phyloP scores from a whole-genome alignment of 495 filamentous ascomycete species.

The Cladorrhinum samala region DNA sequence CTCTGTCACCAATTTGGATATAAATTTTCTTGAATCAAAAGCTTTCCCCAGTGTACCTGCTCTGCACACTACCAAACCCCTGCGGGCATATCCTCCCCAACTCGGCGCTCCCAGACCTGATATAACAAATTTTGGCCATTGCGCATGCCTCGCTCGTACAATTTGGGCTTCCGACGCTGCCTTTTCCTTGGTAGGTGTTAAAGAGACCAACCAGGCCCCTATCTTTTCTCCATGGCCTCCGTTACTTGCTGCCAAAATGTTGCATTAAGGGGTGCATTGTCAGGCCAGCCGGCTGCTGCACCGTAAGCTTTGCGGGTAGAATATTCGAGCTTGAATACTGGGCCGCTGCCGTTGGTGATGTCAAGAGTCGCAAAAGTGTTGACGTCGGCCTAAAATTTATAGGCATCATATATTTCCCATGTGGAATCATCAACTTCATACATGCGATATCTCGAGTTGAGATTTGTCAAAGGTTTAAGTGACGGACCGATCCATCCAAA shows the following conservation, averaged over 20 bases:
- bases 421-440: conserved; percentile 51
- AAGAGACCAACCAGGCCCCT: conserved; percentile 40
- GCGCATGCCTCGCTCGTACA: conserved; percentile 47
- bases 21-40: too few species aligned
- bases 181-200: conserved; percentile 51
- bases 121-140: conserved; percentile 55
- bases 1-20: too few species aligned
- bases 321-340: conserved; percentile 48
- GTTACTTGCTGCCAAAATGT: conserved; percentile 56
- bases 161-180: conserved; percentile 43
- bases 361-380: conserved; percentile 34
- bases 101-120: conserved; percentile 49
- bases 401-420: conserved; percentile 48
- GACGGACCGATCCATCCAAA: conserved; percentile 48
- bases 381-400: conserved; percentile 49
- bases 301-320: conserved; percentile 51
- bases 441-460: conserved; percentile 51
- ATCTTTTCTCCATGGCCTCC: conserved; percentile 53
- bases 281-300: conserved; percentile 38
- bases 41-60: conserved; percentile 15
- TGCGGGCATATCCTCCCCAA: conserved; percentile 46
- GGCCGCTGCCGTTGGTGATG: conserved; percentile 24
- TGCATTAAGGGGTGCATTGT: conserved; percentile 46
- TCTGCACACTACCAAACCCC: conserved; percentile 36
- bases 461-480: conserved; percentile 47